phyloP scores from a whole-genome alignment of 768 basidiomycete genomes.

The Trametes sanguinea region DNA sequence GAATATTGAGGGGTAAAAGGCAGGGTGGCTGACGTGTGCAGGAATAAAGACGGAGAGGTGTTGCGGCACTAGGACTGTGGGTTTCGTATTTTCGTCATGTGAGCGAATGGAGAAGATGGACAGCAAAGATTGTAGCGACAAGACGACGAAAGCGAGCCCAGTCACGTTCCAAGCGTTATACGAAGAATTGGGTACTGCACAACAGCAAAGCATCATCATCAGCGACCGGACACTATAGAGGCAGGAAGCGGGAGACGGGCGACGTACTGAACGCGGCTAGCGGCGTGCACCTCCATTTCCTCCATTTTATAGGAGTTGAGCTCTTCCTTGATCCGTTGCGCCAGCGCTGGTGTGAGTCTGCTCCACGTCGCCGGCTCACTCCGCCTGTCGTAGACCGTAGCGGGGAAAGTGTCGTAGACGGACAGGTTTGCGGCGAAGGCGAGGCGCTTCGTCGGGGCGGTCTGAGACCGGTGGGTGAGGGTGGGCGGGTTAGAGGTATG shows the following conservation, averaged over 20 bases:
- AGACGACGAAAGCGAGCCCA: constrained; percentile 31
- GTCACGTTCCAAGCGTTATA: constrained; percentile 47
- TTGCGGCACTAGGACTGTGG: constrained; percentile 19
- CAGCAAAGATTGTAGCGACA: constrained; percentile 27
- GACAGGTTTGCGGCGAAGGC: constrained; percentile 91
- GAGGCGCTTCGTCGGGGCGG: constrained; percentile 67
- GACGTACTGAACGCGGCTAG: constrained; percentile 87
- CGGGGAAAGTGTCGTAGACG: constrained; percentile 95
- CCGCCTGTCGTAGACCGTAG: constrained; percentile 88
- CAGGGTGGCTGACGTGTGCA: constrained; percentile 5
- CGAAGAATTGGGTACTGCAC: constrained; percentile 83
- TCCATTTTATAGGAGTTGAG: constrained; percentile 99
- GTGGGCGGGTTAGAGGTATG: constrained; percentile 46
- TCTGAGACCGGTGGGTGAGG: constrained; percentile 71
- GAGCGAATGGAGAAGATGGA: constrained; percentile 13
- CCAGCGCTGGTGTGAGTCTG: constrained; percentile 89
- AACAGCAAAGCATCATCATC: constrained; percentile 11
- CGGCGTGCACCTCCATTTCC: constrained; percentile 98
- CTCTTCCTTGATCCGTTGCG: constrained; percentile 97
- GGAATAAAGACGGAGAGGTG: constrained; percentile 15
- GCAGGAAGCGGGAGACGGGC: not conserved
- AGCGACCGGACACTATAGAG: constrained; percentile 9
- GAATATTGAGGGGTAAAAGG: constrained; percentile 10
- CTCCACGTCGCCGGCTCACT: constrained; percentile 98
- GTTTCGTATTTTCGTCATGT: constrained; percentile 26